Percentiles rank a stretch among this genome's conserved stretches.
phyloP scores from a whole-genome alignment of 306 rosid species.

The Gastrolobium villosum region DNA sequence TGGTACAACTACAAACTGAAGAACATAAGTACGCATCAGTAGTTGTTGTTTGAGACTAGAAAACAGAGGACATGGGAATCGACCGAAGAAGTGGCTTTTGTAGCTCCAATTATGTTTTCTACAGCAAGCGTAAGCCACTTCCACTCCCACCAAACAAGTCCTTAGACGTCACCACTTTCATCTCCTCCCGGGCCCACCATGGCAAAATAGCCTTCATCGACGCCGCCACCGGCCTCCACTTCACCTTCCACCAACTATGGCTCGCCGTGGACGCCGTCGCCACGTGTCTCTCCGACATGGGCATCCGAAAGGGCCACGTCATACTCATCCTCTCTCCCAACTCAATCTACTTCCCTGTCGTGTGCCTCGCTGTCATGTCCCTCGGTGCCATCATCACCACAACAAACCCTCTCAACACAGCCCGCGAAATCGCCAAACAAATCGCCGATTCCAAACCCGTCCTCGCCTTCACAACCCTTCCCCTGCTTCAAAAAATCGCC shows the following conservation, averaged over 20 bases:
- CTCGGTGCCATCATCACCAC: slow-evolving; percentile 93
- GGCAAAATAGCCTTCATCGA: slow-evolving; percentile 83
- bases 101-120: slow-evolving; percentile 66
- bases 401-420: slow-evolving; percentile 90
- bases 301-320: slow-evolving; percentile 80
- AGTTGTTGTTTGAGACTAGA: background rate
- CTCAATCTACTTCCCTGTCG: slow-evolving; percentile 79
- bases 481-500: slow-evolving; percentile 65
- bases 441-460: slow-evolving; percentile 77
- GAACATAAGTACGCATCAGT: too few species aligned
- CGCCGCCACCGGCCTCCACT: slow-evolving; percentile 72
- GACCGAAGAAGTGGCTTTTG: slow-evolving; percentile 80
- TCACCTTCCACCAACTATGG: slow-evolving; percentile 81
- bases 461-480: slow-evolving; percentile 75
- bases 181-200: slow-evolving; percentile 79
- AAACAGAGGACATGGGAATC: background rate
- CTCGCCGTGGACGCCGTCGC: slow-evolving; percentile 66
- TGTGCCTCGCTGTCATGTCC: slow-evolving; percentile 88
- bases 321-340: slow-evolving; percentile 86
- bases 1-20: too few species aligned
- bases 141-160: slow-evolving; percentile 68
- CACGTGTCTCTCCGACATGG: slow-evolving; percentile 65
- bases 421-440: slow-evolving; percentile 81
- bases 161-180: slow-evolving; percentile 77
- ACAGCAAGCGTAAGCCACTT: slow-evolving; percentile 71